phyloP scores from a whole-genome alignment of 192 early-diverging fungal species.

The Backusella sp. region DNA sequence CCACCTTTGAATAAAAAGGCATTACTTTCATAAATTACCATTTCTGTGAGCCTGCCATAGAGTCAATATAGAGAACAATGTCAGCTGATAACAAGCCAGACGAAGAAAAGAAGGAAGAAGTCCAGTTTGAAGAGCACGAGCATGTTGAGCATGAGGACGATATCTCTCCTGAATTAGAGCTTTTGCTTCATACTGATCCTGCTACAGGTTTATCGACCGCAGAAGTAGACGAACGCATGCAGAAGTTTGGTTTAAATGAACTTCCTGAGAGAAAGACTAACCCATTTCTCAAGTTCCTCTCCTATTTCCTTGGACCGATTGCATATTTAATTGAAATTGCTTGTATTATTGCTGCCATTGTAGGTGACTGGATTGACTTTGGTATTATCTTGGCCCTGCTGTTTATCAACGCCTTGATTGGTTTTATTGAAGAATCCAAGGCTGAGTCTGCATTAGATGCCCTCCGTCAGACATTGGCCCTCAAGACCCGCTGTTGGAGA shows the following conservation, averaged over 20 bases:
- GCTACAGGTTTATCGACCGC: conserved; percentile 65
- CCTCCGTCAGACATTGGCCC: conserved; percentile 89
- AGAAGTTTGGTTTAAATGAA: conserved; percentile 79
- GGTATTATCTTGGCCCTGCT: conserved; percentile 82
- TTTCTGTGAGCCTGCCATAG: not conserved
- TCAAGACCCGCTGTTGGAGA: conserved; percentile 81
- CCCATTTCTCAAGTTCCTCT: conserved; percentile 78
- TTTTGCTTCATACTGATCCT: conserved; percentile 81
- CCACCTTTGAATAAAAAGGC: conserved; percentile 3
- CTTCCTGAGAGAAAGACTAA: conserved; percentile 80
- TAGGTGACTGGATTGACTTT: conserved; percentile 77
- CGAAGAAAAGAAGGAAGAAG: conserved; percentile 45
- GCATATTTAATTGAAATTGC: conserved; percentile 88
- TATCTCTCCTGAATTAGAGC: conserved; percentile 76
- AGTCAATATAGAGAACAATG: not conserved
- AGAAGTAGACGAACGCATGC: conserved; percentile 67
- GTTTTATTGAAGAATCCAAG: conserved; percentile 91
- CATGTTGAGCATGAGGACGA: conserved; percentile 74
- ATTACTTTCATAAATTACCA: not conserved
- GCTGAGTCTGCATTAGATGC: conserved; percentile 94
- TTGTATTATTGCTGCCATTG: conserved; percentile 69
- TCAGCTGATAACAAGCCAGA: not conserved
- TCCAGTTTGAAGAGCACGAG: conserved; percentile 68
- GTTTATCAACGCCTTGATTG: conserved; percentile 88
- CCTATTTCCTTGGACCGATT: conserved; percentile 80